Evolutionary conservation across 148 eudicot species (phyloP), one percentile per base, ranked within the genome.

Genomic region (Diospyros lotus): DNA sequence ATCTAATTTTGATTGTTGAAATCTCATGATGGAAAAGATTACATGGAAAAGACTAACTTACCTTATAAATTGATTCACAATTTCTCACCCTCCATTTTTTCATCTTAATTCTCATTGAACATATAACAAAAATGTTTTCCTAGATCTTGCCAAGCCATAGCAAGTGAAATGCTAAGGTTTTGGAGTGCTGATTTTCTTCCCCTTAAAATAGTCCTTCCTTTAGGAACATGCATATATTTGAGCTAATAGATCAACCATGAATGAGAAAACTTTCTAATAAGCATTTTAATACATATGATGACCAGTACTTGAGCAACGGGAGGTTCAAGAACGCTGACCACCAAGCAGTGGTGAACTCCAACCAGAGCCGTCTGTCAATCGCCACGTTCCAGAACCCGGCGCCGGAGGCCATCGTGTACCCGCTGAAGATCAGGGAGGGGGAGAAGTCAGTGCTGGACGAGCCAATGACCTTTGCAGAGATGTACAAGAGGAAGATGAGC

Each of bases 321-420:
- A 84, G 97, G 83, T 94, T 94, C 87, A 94, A 86, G 89, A 92
- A 92, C 18, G 98, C 98, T 1, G 97, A 94, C 69, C 97, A 94
- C 83, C 98, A 92, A 79, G 97, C 94, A 39, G 98, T 89, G 12
- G 98, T 92, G 77, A 92, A 92, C 92, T 89, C 97, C 28, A 78
- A 88, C 70, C 3, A 4, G 45, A 92, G 92, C 78, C 80, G 98
- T 9, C 71, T 94, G 28, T 94, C 98, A 1, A 90, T 92, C 1
- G 98, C 98, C 48, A 91, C 98, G 0, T 94, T 94, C 83, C 97
- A 92, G 54, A 94, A 94, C 82, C 97, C 97, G 15, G 91, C 97
- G 0, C 92, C 91, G 2, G 91, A 92, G 13, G 97, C 97, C 0
- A 80, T 28, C 0, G 91, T 94, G 4, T 94, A 92, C 78, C 98